Evolutionary conservation across 352 stramenopile genomes (phyloP).

Genomic region (Phytopythium sindhum): DNA sequence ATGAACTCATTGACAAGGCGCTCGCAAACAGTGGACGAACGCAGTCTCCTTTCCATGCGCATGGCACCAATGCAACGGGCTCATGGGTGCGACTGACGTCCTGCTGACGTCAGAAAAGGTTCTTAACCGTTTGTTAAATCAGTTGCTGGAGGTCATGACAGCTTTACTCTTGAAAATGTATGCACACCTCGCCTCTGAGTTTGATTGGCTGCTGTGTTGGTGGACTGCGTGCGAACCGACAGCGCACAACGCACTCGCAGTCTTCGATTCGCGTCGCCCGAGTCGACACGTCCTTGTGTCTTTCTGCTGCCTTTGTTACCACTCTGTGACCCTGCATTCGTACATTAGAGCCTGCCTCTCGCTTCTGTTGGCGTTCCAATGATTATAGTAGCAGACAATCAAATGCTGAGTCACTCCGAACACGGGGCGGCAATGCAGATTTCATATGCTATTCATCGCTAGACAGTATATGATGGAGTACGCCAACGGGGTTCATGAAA

Average conservation of each 20-base stretch:
- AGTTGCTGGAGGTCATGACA: neutral
- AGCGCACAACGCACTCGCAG: neutral
- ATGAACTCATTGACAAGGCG: too few species aligned
- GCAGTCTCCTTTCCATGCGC: too few species aligned
- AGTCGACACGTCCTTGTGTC: neutral
- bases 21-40: neutral
- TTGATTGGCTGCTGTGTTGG: conserved; percentile 4
- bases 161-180: neutral
- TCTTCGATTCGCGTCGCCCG: neutral
- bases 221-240: neutral
- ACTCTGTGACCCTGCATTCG: neutral
- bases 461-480: conserved; percentile 84
- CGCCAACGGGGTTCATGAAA: too few species aligned
- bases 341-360: neutral
- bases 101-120: neutral
- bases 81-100: neutral
- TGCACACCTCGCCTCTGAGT: neutral
- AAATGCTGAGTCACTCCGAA: conserved; percentile 34
- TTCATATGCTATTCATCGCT: conserved; percentile 75
- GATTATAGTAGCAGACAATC: conserved; percentile 70
- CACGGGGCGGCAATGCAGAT: conserved; percentile 46
- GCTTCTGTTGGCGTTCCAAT: conserved; percentile 26
- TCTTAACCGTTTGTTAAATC: neutral
- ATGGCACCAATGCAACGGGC: too few species aligned
- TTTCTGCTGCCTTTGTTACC: neutral